Percentiles rank a stretch among this genome's conserved stretches.
These are phyloP conservation scores for Sugiyamaella paludigena DNA, from an alignment of 1,139 yeast species.

Conservation along the genomic window DNA sequence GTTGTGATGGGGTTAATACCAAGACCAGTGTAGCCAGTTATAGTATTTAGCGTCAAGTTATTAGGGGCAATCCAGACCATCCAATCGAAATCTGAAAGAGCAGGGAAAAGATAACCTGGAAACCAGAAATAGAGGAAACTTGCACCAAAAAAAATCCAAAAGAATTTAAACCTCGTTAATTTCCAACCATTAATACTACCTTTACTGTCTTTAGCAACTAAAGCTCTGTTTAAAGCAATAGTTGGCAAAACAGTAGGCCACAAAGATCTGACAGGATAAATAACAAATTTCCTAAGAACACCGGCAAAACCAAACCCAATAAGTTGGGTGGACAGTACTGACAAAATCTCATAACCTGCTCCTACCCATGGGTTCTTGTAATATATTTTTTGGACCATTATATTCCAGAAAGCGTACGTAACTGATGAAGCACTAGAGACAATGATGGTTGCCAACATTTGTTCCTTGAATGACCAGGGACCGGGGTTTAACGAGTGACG, in stretches of 20 bases:
- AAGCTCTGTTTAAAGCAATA: conserved; percentile 54
- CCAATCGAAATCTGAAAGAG: conserved; percentile 58
- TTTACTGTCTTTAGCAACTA: conserved; percentile 45
- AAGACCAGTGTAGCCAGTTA: conserved; percentile 58
- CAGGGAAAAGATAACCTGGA: conserved; percentile 52
- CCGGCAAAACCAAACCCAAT: conserved; percentile 68
- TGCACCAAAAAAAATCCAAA: conserved; percentile 40
- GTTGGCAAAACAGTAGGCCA: conserved; percentile 60
- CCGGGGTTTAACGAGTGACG: conserved; percentile 52
- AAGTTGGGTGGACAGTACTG: conserved; percentile 54
- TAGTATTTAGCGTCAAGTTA: conserved; percentile 51
- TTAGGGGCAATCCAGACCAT: conserved; percentile 61
- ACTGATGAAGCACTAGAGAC: conserved; percentile 45
- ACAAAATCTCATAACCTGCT: conserved; percentile 51
- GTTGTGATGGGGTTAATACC: conserved; percentile 56
- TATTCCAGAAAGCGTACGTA: conserved; percentile 46
- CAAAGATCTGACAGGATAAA: conserved; percentile 54
- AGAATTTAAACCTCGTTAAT: conserved; percentile 47
- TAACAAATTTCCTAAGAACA: conserved; percentile 52
- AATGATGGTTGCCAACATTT: conserved; percentile 55
- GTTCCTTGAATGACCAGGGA: conserved; percentile 68
- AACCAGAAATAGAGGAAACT: conserved; percentile 57
- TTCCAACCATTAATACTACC: conserved; percentile 49
- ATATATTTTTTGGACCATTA: conserved; percentile 47
- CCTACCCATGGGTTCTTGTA: conserved; percentile 46